phyloP scores from a whole-genome alignment of 352 stramenopile genomes.

The Phytophthora nicotianae region DNA sequence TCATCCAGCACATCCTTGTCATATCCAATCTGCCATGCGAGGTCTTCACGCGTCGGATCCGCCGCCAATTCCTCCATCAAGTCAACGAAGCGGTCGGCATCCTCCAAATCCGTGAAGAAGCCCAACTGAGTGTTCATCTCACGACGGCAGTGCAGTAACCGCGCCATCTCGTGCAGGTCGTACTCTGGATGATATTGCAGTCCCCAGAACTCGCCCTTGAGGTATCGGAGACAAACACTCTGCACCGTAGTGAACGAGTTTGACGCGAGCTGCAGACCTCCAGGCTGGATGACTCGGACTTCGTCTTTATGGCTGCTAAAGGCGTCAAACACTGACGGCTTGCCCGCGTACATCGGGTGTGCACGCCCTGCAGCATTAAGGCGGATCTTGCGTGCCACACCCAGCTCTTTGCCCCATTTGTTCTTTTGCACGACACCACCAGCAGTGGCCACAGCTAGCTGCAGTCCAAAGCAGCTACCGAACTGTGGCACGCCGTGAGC shows the following conservation, averaged over 20 bases:
- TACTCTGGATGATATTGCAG: slow-evolving; percentile 85
- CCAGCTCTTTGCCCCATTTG: slow-evolving; percentile 65
- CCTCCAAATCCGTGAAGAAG: slow-evolving; percentile 62
- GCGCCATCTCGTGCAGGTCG: slow-evolving; percentile 78
- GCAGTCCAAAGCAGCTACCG: slow-evolving; percentile 76
- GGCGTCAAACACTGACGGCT: slow-evolving; percentile 66
- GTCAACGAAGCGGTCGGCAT: slow-evolving; percentile 53
- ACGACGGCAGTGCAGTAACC: slow-evolving; percentile 68
- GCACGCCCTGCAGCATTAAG: slow-evolving; percentile 58
- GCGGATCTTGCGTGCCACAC: slow-evolving; percentile 69
- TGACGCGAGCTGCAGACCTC: slow-evolving; percentile 52
- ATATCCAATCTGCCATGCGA: slow-evolving; percentile 69
- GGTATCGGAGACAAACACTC: slow-evolving; percentile 53
- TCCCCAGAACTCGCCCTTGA: slow-evolving; percentile 80
- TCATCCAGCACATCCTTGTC: slow-evolving; percentile 76
- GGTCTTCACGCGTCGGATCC: slow-evolving; percentile 56
- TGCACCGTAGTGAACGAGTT: slow-evolving; percentile 72
- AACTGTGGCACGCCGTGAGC: slow-evolving; percentile 69
- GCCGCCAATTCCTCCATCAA: slow-evolving; percentile 61
- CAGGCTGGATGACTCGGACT: slow-evolving; percentile 59
- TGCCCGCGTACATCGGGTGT: slow-evolving; percentile 80
- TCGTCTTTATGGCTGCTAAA: slow-evolving; percentile 85
- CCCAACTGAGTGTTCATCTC: slow-evolving; percentile 64
- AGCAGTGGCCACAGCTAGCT: slow-evolving; percentile 62
- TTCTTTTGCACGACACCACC: slow-evolving; percentile 69